Conservation (phyloP, 495 filamentous ascomycete species). For the Annulohypoxylon nitens region DNA sequence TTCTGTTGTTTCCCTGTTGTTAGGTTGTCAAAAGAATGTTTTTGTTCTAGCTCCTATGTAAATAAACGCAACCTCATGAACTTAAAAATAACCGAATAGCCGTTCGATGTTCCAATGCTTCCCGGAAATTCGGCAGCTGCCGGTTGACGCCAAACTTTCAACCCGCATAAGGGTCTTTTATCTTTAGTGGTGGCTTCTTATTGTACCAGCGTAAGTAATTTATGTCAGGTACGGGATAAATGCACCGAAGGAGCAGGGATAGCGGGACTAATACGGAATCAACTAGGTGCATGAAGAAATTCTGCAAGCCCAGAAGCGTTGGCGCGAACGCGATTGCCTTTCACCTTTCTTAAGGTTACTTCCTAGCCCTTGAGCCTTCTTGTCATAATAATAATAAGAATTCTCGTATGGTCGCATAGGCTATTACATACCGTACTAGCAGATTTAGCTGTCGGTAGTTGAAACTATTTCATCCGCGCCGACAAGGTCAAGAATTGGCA, state of each 20-base stretch:
- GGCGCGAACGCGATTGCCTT: slow-evolving; percentile 12
- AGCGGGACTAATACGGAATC: slow-evolving; percentile 4
- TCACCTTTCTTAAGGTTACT: background rate
- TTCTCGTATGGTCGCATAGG: background rate
- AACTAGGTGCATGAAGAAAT: slow-evolving; percentile 10
- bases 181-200: slow-evolving; percentile 14
- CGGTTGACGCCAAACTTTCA: slow-evolving; percentile 23
- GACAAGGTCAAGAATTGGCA: slow-evolving; percentile 4
- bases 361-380: background rate
- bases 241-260: slow-evolving; percentile 27
- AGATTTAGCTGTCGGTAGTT: background rate
- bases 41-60: background rate
- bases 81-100: slow-evolving; percentile 9
- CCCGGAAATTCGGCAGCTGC: slow-evolving; percentile 29
- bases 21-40: background rate
- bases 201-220: slow-evolving; percentile 20
- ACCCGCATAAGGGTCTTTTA: slow-evolving; percentile 37
- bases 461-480: background rate
- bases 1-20: no score
- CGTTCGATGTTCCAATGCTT: background rate
- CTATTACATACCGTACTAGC: background rate
- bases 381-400: background rate
- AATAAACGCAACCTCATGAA: background rate
- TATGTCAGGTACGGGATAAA: slow-evolving; percentile 42
- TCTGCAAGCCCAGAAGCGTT: background rate